These are phyloP conservation scores for Colletotrichum tanaceti DNA, from an alignment of 2,329 filamentous ascomycete genomes.

Conservation along the genomic window DNA sequence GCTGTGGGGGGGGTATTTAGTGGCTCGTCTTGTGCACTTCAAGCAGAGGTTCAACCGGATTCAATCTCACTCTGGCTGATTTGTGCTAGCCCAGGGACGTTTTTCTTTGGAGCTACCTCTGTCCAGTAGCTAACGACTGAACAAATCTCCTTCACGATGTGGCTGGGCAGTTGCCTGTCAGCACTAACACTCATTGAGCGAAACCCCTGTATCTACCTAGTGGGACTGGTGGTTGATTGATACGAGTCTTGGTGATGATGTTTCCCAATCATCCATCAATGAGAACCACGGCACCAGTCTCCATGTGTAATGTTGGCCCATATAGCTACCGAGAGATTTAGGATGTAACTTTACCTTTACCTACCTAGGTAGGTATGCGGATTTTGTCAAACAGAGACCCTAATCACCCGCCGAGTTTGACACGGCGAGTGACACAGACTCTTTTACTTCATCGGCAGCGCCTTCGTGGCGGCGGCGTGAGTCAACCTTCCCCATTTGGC, in stretches of 20 bases:
- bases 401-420: too few species aligned
- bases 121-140: neutral
- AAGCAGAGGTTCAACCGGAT: neutral
- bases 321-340: too few species aligned
- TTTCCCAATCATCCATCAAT: neutral
- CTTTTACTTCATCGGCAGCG: too few species aligned
- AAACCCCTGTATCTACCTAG: neutral
- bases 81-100: neutral
- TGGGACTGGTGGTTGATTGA: too few species aligned
- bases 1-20: too few species aligned
- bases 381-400: too few species aligned
- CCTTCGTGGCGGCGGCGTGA: constrained; percentile 3
- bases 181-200: neutral
- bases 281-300: neutral
- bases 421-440: constrained; percentile 2
- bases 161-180: neutral
- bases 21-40: neutral
- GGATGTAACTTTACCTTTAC: too few species aligned
- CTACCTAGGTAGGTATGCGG: too few species aligned
- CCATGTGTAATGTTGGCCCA: too few species aligned
- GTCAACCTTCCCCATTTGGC: constrained; percentile 13
- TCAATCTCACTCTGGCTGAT: neutral
- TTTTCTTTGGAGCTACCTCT: too few species aligned
- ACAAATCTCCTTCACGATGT: neutral
- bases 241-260: neutral